Base-by-base conservation (phyloP, 768 basidiomycete species). In the Pholiota conissans region DNA sequence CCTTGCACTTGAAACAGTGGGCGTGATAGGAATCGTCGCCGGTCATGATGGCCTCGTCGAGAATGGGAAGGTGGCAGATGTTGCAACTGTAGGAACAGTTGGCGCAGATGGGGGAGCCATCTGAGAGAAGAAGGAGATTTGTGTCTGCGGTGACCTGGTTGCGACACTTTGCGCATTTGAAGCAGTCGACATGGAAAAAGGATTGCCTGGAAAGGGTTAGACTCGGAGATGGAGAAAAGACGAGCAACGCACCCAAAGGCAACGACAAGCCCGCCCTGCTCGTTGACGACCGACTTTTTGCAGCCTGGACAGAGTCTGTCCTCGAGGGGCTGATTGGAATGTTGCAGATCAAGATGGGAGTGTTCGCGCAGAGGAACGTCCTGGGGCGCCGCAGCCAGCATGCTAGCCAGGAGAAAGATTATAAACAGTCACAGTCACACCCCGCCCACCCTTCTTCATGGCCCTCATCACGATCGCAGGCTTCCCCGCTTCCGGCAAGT, bases 11-110 rank as follows among this genome's bases (percentile, higher is more conserved):
- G 80, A 99, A 99, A 76, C 97, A 99, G 62, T 95, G 91, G 5
- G 97, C 95, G 70, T 98, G 97, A 66, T 98, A 99, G 0, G 94
- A 93, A 70, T 98, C 97, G 73, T 99, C 95, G 59, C 94, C 97
- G 6, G 97, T 96, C 93, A 99, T 98, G 72, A 98, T 98, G 9
- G 97, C 97, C 69, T 99, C 97, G 76, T 99, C 95, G 55, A 95
- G 88, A 62, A 99, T 99, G 45, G 95, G 92, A 56, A 86, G 85
- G 46, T 87, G 87, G 76, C 97, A 99, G 56, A 98, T 89, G 68
- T 90, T 96, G 80, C 97, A 99, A 65, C 88, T 88, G 77, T 96
- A 96, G 3, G 93, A 93, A 77, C 94, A 96, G 65, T 90, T 87
- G 40, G 90, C 86, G 68, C 92, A 95, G 49, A 99, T 95, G 35